A percentile compares a stretch with the other conserved stretches of the same genome.
phyloP scores from a whole-genome alignment of 306 rosid genomes.

The Cyclanthera cordifolia region DNA sequence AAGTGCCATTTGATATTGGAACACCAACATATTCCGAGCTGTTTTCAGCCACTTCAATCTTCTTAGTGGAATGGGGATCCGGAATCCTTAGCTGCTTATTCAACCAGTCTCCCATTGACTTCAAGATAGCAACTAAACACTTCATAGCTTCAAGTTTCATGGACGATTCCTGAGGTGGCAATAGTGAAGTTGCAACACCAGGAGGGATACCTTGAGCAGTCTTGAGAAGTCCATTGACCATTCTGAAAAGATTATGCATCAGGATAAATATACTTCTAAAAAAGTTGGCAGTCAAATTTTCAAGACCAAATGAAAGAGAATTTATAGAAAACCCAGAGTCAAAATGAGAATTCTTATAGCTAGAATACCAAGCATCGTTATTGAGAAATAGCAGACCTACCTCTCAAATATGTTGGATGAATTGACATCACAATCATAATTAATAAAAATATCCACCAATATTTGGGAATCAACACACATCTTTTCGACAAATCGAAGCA shows the following conservation, averaged over 20 bases:
- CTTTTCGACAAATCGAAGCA: conserved; percentile 89
- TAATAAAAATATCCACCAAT: conserved; percentile 89
- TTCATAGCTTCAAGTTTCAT: conserved; percentile 93
- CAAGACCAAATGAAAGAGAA: background rate
- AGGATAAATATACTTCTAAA: background rate
- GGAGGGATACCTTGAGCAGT: conserved; percentile 99
- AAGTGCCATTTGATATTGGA: conserved; percentile 57
- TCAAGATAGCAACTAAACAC: conserved; percentile 66
- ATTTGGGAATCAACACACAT: conserved; percentile 90
- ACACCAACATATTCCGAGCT: conserved; percentile 39
- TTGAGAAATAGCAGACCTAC: conserved; percentile 32
- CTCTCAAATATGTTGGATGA: conserved; percentile 99
- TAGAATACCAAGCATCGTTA: conserved; percentile 2
- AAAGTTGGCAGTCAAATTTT: conserved; percentile 8
- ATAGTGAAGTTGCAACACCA: conserved; percentile 70
- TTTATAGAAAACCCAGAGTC: conserved; percentile 7
- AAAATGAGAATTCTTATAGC: conserved; percentile 18
- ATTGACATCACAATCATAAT: conserved; percentile 98
- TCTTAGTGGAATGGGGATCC: conserved; percentile 60
- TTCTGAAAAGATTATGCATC: conserved; percentile 39
- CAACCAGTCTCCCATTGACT: conserved; percentile 93
- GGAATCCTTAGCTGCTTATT: conserved; percentile 87
- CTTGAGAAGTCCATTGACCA: conserved; percentile 98
- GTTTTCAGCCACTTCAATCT: conserved; percentile 40
- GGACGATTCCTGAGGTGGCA: conserved; percentile 85